A percentile compares a stretch with the other conserved stretches of the same genome.
Conservation (phyloP, 1,284 basidiomycete genomes). For the Marasmius tenuissimus region DNA sequence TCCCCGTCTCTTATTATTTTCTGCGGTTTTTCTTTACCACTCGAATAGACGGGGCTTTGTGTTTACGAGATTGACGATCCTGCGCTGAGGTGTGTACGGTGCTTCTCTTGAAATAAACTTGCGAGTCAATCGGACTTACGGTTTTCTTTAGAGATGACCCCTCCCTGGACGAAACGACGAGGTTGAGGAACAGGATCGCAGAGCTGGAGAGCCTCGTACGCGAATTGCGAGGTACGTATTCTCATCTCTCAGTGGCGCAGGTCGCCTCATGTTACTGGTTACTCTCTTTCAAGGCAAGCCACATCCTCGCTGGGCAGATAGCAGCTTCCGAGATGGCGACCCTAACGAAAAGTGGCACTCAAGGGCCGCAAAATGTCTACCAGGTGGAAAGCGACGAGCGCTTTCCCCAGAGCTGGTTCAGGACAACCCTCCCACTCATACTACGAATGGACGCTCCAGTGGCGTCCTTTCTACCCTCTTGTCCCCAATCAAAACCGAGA, state of each 20-base stretch:
- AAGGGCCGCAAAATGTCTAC: slow-evolving; percentile 66
- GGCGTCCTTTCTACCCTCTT: slow-evolving; percentile 42
- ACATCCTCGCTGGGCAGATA: slow-evolving; percentile 79
- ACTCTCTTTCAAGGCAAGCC: slow-evolving; percentile 59
- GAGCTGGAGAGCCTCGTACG: slow-evolving; percentile 88
- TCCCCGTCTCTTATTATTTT: slow-evolving; percentile 15
- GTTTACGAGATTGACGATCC: slow-evolving; percentile 92
- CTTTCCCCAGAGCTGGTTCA: slow-evolving; percentile 38
- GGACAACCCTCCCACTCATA: slow-evolving; percentile 28
- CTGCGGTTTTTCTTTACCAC: slow-evolving; percentile 7
- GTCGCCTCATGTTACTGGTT: background rate
- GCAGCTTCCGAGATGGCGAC: slow-evolving; percentile 73
- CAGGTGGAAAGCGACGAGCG: slow-evolving; percentile 39
- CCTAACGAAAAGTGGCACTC: slow-evolving; percentile 82
- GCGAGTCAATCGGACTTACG: slow-evolving; percentile 13
- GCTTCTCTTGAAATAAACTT: slow-evolving; percentile 4
- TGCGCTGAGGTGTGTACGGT: slow-evolving; percentile 61
- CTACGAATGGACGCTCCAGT: slow-evolving; percentile 20
- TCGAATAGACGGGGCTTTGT: slow-evolving; percentile 77
- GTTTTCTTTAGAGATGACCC: slow-evolving; percentile 71
- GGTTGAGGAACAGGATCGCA: slow-evolving; percentile 81
- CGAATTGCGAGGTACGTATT: slow-evolving; percentile 66
- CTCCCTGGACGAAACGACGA: slow-evolving; percentile 78
- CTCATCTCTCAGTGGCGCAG: slow-evolving; percentile 1
- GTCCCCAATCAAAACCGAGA: slow-evolving; percentile 62